phyloP scores from a whole-genome alignment of 148 eudicot genomes.

The Beta vulgaris region DNA sequence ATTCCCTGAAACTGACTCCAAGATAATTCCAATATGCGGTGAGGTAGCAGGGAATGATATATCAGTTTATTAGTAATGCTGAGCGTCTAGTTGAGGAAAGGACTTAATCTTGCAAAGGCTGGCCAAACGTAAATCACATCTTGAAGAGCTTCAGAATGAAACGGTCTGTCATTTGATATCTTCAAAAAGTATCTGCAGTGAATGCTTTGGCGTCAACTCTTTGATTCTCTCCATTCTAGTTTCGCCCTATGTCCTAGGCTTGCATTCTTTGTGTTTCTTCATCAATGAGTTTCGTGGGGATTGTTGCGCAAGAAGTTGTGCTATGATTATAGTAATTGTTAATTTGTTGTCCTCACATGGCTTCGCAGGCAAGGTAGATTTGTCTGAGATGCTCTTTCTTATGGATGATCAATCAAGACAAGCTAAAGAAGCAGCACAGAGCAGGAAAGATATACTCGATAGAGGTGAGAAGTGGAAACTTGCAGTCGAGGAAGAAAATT shows the following conservation, averaged over 20 bases:
- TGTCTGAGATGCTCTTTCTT: slow-evolving; percentile 64
- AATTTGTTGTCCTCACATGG: not conserved
- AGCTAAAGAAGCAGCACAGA: slow-evolving; percentile 75
- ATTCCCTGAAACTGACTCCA: slow-evolving; percentile 56
- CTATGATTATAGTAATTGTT: not conserved
- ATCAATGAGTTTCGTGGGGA: not conserved
- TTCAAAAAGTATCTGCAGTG: not conserved
- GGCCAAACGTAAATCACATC: slow-evolving; percentile 69
- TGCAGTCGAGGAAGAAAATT: slow-evolving; percentile 75
- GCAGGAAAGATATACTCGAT: slow-evolving; percentile 85
- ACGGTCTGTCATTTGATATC: slow-evolving; percentile 41
- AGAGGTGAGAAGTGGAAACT: slow-evolving; percentile 89
- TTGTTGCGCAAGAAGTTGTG: not conserved
- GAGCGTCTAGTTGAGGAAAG: slow-evolving; percentile 53
- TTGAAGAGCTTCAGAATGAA: slow-evolving; percentile 75
- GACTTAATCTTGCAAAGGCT: slow-evolving; percentile 67
- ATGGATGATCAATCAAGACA: slow-evolving; percentile 79
- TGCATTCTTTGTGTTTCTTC: not conserved
- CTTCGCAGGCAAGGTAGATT: slow-evolving; percentile 55
- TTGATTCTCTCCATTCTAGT: slow-evolving; percentile 37
- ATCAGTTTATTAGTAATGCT: slow-evolving; percentile 37
- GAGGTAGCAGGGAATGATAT: slow-evolving; percentile 74
- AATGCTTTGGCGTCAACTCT: not conserved
- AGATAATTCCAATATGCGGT: slow-evolving; percentile 54
- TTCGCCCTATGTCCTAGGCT: slow-evolving; percentile 42